Evolutionary conservation across 805 yeast species (phyloP), one percentile per base, ranked within the genome.

Genomic region (Yarrowia osloensis): DNA sequence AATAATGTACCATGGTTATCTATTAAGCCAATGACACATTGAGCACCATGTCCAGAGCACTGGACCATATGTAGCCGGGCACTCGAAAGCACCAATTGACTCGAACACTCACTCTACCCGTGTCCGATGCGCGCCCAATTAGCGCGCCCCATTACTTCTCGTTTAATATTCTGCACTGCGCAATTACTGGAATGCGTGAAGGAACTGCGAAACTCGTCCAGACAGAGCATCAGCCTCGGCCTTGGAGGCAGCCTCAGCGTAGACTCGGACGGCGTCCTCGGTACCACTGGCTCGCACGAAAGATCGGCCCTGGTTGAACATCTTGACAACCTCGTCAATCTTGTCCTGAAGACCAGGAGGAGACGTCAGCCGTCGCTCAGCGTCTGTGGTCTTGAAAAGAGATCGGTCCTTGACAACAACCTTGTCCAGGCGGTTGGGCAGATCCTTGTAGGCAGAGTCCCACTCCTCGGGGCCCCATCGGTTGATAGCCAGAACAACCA

Each of bases 261-360:
- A 95, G 7, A 95, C 91, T 72, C 99, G 85, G 1, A 95, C 98
- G 0, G 97, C 98, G 76, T 95, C 96, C 76, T 95, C 99, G 0
- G 99, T 95, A 15, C 99, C 99, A 69, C 96, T 89, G 11, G 99
- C 98, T 72, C 99, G 85, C 2, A 94, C 98, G 77, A 95, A 95
- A 1, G 96, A 88, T 74, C 99, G 84, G 1, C 94, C 98, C 19
- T 77, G 74, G 0, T 78, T 71, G 70, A 81, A 86, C 71, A 84
- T 78, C 11, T 78, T 74, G 21, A 94, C 94, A 31, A 84, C 74
- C 4, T 73, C 80, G 74, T 95, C 95, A 67, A 95, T 91, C 69
- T 84, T 77, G 0, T 69, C 80, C 78, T 95, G 99, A 68, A 95
- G 77, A 0, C 94, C 97, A 1, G 69, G 78, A 4, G 99, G 99